phyloP scores from a whole-genome alignment of 2,329 filamentous ascomycete genomes.

The Cyphellophora attinorum region DNA sequence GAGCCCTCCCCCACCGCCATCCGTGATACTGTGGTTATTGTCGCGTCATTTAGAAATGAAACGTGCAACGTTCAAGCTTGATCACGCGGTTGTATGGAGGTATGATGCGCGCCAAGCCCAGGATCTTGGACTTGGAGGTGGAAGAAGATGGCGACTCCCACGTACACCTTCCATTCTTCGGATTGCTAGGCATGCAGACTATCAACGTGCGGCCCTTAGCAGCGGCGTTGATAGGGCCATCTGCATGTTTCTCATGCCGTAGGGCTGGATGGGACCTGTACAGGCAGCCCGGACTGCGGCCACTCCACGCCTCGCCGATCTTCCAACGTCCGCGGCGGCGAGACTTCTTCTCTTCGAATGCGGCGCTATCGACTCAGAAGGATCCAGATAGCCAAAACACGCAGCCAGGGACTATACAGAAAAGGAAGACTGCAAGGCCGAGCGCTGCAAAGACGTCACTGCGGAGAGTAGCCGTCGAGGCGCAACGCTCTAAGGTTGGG shows the following conservation, averaged over 20 bases:
- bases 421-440: conserved; percentile 40
- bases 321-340: conserved; percentile 40
- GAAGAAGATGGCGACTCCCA: too few relatives aligned
- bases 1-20: conserved; percentile 22
- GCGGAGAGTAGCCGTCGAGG: conserved; percentile 75
- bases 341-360: conserved; percentile 59
- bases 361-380: conserved; percentile 25
- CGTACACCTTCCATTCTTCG: conserved; percentile 1
- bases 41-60: neutral
- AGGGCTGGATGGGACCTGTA: conserved; percentile 18
- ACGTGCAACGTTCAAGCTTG: neutral
- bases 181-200: too few relatives aligned
- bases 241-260: conserved; percentile 21
- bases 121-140: too few relatives aligned
- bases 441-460: conserved; percentile 62
- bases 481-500: conserved; percentile 53
- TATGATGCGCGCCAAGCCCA: conserved; percentile 1
- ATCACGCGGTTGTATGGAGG: too few relatives aligned
- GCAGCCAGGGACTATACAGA: conserved; percentile 24
- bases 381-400: conserved; percentile 4
- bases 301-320: conserved; percentile 24
- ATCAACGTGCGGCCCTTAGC: too few relatives aligned
- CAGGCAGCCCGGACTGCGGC: conserved; percentile 24
- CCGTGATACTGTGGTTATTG: conserved; percentile 4
- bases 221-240: too few relatives aligned